Evolutionary conservation across 1,139 yeast species (phyloP).

Genomic region (Pichia sp.): DNA sequence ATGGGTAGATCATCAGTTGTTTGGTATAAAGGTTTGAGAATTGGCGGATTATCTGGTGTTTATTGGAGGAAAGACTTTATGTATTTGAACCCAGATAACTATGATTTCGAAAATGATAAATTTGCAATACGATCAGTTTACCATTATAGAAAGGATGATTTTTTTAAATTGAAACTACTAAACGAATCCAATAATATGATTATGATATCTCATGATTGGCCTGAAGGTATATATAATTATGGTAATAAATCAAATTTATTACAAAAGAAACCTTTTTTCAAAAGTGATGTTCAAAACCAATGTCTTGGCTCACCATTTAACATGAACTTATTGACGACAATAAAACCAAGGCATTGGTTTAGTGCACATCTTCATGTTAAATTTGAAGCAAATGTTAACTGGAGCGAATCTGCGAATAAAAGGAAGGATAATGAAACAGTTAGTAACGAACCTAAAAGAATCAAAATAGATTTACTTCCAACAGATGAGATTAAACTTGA

Average conservation of each 20-base stretch:
- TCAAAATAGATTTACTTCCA: neutral
- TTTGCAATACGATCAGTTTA: constrained; percentile 51
- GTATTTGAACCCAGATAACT: constrained; percentile 30
- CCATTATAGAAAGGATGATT: constrained; percentile 66
- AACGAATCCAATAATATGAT: constrained; percentile 30
- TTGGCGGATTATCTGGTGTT: constrained; percentile 83
- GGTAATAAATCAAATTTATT: constrained; percentile 53
- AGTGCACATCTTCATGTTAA: constrained; percentile 84
- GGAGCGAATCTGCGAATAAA: constrained; percentile 13
- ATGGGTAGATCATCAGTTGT: constrained; percentile 74
- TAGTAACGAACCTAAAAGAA: neutral
- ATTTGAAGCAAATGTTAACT: constrained; percentile 51
- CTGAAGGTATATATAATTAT: constrained; percentile 61
- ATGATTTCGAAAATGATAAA: constrained; percentile 42
- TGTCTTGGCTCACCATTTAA: constrained; percentile 74
- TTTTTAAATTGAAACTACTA: constrained; percentile 45
- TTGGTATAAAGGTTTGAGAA: constrained; percentile 65
- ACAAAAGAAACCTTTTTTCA: constrained; percentile 58
- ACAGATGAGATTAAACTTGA: constrained; percentile 39
- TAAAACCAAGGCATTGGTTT: constrained; percentile 73
- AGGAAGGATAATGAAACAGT: neutral
- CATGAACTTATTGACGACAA: constrained; percentile 42
- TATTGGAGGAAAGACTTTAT: constrained; percentile 48
- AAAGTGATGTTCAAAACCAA: constrained; percentile 51
- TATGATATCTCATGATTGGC: constrained; percentile 91